These are phyloP conservation scores for Tardiomyces digboiensis DNA, from an alignment of 1,139 yeast species.

Conservation along the genomic window DNA sequence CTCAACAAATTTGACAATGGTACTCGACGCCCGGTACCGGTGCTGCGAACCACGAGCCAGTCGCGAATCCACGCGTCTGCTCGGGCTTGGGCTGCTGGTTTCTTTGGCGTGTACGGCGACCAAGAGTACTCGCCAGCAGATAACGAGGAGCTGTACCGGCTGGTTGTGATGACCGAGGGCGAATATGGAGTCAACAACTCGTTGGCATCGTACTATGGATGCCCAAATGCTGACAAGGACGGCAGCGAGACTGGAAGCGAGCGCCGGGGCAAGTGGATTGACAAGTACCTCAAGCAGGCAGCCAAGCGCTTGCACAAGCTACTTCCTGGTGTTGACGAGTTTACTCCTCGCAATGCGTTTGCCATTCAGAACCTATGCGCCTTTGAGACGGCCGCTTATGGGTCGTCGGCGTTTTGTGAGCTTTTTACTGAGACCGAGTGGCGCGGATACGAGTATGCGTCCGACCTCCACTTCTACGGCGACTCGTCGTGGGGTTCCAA, in stretches of 20 bases:
- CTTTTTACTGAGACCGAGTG: conserved; percentile 41
- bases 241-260: conserved; percentile 18
- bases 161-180: conserved; percentile 27
- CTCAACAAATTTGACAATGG: conserved; percentile 26
- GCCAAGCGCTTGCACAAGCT: conserved; percentile 32
- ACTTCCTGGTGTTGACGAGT: conserved; percentile 32
- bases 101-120: conserved; percentile 31
- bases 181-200: conserved; percentile 26
- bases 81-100: conserved; percentile 36
- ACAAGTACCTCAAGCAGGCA: conserved; percentile 31
- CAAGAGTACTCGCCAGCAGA: conserved; percentile 20
- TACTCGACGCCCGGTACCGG: conserved; percentile 22
- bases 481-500: conserved; percentile 28
- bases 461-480: conserved; percentile 34
- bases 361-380: conserved; percentile 38
- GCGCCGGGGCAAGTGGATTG: conserved; percentile 25
- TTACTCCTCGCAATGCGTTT: conserved; percentile 31
- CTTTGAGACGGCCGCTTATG: conserved; percentile 40
- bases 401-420: conserved; percentile 38
- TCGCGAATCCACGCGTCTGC: conserved; percentile 32
- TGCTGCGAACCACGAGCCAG: conserved; percentile 32
- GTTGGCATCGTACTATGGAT: conserved; percentile 31
- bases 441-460: conserved; percentile 38
- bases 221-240: conserved; percentile 27
- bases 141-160: conserved; percentile 21